Percentiles rank a stretch among this genome's conserved stretches.
phyloP scores from a whole-genome alignment of 805 yeast species.

The Komagataella ulmi region DNA sequence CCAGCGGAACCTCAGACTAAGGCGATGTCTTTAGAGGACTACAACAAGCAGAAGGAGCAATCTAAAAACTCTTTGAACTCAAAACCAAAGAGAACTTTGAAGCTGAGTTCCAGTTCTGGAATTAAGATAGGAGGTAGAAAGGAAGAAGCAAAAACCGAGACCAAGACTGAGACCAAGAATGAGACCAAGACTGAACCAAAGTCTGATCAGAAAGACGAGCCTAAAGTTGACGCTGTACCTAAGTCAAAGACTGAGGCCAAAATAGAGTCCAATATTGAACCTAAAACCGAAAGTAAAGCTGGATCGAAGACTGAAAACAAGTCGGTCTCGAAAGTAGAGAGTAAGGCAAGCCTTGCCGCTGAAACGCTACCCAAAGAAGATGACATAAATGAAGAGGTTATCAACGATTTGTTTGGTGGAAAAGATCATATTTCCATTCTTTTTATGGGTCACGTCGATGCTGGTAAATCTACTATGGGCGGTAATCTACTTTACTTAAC shows the following conservation, averaged over 20 bases:
- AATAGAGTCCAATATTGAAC: constrained; percentile 8
- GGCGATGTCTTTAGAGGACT: constrained; percentile 74
- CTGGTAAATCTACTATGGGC: constrained; percentile 99
- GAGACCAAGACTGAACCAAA: constrained; percentile 10
- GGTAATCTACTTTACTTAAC: constrained; percentile 89
- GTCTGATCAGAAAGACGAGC: constrained; percentile 15
- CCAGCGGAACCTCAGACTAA: constrained; percentile 12
- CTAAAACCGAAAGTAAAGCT: constrained; percentile 7
- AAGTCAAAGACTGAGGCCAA: constrained; percentile 10
- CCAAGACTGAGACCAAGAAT: constrained; percentile 14
- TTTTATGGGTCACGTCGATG: constrained; percentile 99
- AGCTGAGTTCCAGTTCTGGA: constrained; percentile 51
- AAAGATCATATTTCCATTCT: constrained; percentile 94
- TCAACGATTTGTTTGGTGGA: constrained; percentile 90
- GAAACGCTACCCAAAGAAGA: constrained; percentile 8
- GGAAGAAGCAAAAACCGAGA: constrained; percentile 14
- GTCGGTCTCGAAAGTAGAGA: constrained; percentile 1
- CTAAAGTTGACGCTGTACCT: constrained; percentile 9
- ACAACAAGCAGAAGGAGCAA: constrained; percentile 52
- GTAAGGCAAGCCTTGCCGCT: constrained; percentile 7
- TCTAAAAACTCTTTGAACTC: constrained; percentile 25
- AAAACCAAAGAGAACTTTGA: constrained; percentile 55
- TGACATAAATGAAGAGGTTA: constrained; percentile 22
- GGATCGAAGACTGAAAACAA: constrained; percentile 5
- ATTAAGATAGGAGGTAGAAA: constrained; percentile 46